Conservation (phyloP, 1,284 basidiomycete species). For the Peniophora sp. region DNA sequence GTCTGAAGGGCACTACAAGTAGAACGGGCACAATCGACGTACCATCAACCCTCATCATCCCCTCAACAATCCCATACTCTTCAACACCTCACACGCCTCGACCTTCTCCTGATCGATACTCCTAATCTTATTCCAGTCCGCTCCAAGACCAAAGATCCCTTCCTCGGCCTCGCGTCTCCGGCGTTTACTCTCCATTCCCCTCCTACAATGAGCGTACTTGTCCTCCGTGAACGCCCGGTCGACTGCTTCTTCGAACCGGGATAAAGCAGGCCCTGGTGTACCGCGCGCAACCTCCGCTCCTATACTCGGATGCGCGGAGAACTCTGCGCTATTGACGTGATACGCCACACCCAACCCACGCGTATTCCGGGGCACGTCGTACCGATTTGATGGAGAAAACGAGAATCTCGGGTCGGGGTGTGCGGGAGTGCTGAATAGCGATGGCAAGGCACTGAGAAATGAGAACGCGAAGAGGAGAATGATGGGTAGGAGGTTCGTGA, state of each 20-base stretch:
- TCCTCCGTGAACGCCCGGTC: conserved; percentile 68
- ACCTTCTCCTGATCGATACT: conserved; percentile 58
- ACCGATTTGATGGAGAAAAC: conserved; percentile 55
- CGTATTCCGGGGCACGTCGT: conserved; percentile 62
- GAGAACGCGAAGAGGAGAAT: conserved; percentile 81
- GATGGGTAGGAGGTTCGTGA: conserved; percentile 84
- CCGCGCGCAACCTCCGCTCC: conserved; percentile 56
- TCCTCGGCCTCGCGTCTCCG: conserved; percentile 67
- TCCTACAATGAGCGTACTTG: conserved; percentile 65
- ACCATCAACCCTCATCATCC: no score
- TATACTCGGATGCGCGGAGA: conserved; percentile 67
- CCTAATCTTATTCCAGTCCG: conserved; percentile 81
- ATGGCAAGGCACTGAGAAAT: conserved; percentile 78
- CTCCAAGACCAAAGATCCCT: conserved; percentile 84
- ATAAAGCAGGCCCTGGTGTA: conserved; percentile 20
- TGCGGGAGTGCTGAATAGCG: conserved; percentile 56
- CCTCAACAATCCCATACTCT: conserved; percentile 42
- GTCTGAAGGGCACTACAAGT: no score
- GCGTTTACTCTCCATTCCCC: conserved; percentile 53
- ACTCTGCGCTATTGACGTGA: conserved; percentile 80
- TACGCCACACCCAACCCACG: conserved; percentile 68
- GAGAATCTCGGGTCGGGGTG: conserved; percentile 79
- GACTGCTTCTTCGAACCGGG: conserved; percentile 58
- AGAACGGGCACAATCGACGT: no score
- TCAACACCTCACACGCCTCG: conserved; percentile 71